Evolutionary conservation across 306 rosid genomes (phyloP).

Genomic region (Sicyos edulis): DNA sequence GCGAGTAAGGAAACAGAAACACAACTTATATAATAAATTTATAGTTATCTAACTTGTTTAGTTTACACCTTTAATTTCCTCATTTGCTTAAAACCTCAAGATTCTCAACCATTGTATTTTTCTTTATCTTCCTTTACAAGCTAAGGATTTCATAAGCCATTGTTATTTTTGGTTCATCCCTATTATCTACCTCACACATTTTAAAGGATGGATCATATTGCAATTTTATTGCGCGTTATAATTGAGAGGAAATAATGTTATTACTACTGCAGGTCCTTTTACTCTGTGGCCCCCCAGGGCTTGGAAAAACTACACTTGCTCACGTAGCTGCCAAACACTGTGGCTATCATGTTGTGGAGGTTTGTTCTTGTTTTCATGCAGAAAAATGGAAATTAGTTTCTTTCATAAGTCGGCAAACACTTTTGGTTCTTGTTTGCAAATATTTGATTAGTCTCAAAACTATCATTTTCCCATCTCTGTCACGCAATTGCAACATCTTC

Average conservation of each 20-base stretch:
- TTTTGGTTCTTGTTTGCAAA: background rate
- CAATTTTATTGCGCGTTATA: background rate
- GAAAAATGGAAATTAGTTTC: conserved; percentile 2
- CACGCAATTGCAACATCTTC: background rate
- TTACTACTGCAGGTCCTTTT: conserved; percentile 62
- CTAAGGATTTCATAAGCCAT: background rate
- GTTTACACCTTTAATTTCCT: background rate
- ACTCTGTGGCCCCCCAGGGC: conserved; percentile 92
- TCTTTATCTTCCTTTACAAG: conserved; percentile 5
- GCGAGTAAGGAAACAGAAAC: background rate
- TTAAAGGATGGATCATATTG: background rate
- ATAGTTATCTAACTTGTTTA: background rate
- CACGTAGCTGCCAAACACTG: conserved; percentile 93
- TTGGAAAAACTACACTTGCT: conserved; percentile 94
- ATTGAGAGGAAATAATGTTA: conserved; percentile 10
- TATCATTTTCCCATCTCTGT: background rate
- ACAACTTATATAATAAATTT: background rate
- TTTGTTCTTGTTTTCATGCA: conserved; percentile 28
- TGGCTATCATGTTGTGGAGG: conserved; percentile 93
- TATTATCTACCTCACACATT: background rate
- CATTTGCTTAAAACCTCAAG: background rate
- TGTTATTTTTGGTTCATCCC: background rate
- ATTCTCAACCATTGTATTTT: background rate
- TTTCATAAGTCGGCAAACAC: background rate
- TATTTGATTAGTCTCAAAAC: background rate